phyloP scores from a whole-genome alignment of 2,329 filamentous ascomycete genomes.

The Ophiostoma sp. region DNA sequence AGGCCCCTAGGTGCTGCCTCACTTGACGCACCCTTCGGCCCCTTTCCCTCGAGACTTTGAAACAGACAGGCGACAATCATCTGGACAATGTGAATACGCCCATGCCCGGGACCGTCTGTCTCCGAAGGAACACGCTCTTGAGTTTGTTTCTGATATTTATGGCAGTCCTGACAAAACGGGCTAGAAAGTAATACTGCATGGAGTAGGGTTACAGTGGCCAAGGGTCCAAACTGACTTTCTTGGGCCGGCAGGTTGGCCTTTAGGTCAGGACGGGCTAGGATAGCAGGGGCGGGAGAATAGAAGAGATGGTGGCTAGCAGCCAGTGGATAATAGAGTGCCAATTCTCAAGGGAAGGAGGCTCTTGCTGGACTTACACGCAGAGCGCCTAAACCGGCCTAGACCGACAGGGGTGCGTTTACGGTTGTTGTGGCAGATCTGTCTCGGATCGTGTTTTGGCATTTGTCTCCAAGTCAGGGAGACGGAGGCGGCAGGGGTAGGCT shows the following conservation, averaged over 20 bases:
- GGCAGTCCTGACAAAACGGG: neutral
- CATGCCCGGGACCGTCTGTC: slow-evolving; percentile 31
- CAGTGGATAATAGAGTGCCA: neutral
- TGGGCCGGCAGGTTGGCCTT: neutral
- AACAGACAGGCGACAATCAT: slow-evolving; percentile 37
- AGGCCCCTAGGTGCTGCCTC: no score
- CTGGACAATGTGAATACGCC: slow-evolving; percentile 31
- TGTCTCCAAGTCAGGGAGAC: slow-evolving; percentile 24
- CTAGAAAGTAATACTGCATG: neutral
- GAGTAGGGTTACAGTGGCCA: slow-evolving; percentile 18
- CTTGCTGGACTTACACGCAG: neutral
- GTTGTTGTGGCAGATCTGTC: slow-evolving; percentile 45
- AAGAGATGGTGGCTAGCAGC: no score
- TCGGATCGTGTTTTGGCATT: slow-evolving; percentile 44
- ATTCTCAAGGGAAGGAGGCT: slow-evolving; percentile 1
- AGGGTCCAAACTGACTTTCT: slow-evolving; percentile 18
- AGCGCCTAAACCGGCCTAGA: neutral
- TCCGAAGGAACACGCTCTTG: slow-evolving; percentile 26
- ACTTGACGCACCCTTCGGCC: neutral
- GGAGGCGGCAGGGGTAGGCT: slow-evolving; percentile 13
- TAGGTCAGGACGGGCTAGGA: neutral
- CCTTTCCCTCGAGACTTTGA: slow-evolving; percentile 33
- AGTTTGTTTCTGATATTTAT: neutral
- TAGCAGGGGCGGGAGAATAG: neutral
- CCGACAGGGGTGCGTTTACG: slow-evolving; percentile 9